A percentile compares a stretch with the other conserved stretches of the same genome.
Conservation (phyloP, 2,329 filamentous ascomycete genomes). For the Talaromyces verruculosus region DNA sequence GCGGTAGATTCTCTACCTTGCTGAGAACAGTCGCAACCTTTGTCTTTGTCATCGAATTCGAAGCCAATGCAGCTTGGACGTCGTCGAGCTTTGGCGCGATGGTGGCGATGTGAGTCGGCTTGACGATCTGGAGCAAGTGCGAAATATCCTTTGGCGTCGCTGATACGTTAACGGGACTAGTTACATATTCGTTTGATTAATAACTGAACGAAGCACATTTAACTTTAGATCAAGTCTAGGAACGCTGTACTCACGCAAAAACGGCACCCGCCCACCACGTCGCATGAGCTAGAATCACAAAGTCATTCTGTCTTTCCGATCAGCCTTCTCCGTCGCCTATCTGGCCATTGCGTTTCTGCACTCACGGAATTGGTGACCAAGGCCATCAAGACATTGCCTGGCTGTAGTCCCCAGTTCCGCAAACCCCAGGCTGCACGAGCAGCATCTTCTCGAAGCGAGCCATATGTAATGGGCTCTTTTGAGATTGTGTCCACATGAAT, state of each 20-base stretch:
- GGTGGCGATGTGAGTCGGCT: constrained; percentile 28
- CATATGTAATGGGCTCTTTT: constrained; percentile 29
- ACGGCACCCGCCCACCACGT: constrained; percentile 30
- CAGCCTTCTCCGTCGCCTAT: constrained; percentile 3
- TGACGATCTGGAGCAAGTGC: constrained; percentile 26
- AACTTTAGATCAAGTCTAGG: neutral
- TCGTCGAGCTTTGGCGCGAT: constrained; percentile 25
- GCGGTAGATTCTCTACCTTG: neutral
- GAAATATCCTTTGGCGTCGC: constrained; percentile 28
- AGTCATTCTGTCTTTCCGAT: constrained; percentile 25
- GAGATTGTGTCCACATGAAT: constrained; percentile 30
- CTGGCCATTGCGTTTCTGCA: neutral
- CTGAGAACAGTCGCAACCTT: constrained; percentile 13
- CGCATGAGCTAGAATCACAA: constrained; percentile 30
- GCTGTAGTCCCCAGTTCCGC: constrained; percentile 25
- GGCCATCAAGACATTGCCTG: constrained; percentile 27
- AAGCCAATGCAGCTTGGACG: constrained; percentile 24
- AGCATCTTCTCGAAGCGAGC: constrained; percentile 28
- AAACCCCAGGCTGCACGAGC: constrained; percentile 29
- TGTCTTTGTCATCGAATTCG: constrained; percentile 11
- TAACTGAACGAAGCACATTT: neutral
- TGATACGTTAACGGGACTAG: constrained; percentile 26
- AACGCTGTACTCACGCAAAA: constrained; percentile 24
- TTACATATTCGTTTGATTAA: neutral
- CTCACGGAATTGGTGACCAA: constrained; percentile 29